A percentile compares a stretch with the other conserved stretches of the same genome.
These are phyloP conservation scores for Metarhizium brunneum DNA, from an alignment of 2,329 filamentous ascomycete genomes.

Conservation along the genomic window DNA sequence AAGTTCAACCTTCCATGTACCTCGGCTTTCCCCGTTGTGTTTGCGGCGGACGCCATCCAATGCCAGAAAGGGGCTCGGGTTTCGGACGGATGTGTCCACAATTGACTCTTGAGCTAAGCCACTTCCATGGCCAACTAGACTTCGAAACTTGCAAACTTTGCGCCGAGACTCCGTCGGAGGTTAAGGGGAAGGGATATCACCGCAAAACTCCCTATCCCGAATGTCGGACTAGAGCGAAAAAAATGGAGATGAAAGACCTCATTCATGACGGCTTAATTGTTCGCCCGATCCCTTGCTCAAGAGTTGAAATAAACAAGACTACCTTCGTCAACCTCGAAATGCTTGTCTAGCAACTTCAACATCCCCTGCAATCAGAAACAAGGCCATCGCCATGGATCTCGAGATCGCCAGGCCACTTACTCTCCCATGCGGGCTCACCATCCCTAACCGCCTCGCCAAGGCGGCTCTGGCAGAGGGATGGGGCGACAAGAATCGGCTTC, in stretches of 20 bases:
- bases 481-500: slow-evolving; percentile 31
- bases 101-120: neutral
- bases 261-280: neutral
- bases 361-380: no score
- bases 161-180: neutral
- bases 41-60: no score
- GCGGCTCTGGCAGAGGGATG: slow-evolving; percentile 41
- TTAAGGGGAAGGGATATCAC: neutral
- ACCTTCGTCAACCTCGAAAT: neutral
- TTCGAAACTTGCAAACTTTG: neutral
- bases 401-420: slow-evolving; percentile 28
- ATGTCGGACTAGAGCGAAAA: neutral
- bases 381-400: neutral
- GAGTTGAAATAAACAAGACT: neutral
- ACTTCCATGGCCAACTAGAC: neutral
- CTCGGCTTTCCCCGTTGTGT: no score
- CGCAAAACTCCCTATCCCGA: neutral
- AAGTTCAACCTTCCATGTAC: no score
- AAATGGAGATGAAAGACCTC: neutral
- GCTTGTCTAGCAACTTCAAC: no score
- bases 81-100: neutral
- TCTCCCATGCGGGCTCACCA: slow-evolving; percentile 43
- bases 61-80: no score
- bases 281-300: neutral
- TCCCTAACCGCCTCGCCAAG: slow-evolving; percentile 45